Evolutionary conservation across 2,329 filamentous ascomycete species (phyloP), one percentile per base, ranked within the genome.

Genomic region (Microdochium bolleyi): DNA sequence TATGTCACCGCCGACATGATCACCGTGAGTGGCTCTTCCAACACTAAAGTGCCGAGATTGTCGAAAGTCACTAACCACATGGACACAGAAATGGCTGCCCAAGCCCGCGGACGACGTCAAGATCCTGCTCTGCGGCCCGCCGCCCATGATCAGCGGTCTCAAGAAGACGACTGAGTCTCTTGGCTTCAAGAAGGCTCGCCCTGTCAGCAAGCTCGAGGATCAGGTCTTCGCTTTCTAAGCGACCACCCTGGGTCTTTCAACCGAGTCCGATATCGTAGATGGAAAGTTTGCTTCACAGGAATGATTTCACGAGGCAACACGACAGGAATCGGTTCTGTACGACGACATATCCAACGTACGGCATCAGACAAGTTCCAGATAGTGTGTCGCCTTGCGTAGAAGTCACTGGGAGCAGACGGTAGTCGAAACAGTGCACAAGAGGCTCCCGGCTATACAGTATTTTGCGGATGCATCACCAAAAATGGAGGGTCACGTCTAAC

Each of bases 1-100:
- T 99, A 95, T 67, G 92, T 97, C 56, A 97, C 92, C 25, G 79
- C 85, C 44, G 92, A 97, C 58, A 96, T 97, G 88, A 92, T 99
- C 67, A 89, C 89, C 73, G 88, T 89, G 71, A 60, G 78, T 67
- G 62, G 25, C 37, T 24, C 32, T 5, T 24, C 34, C 9, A 27
- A 16, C 44, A 38, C 32, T 22, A 52, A 22, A 16, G 3, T 24
- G 4, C 19, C 5, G 41, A 30, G 13, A 21, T 14, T 32, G 13
- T 14, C 48, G 48, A 57, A 41, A 24, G 22, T 49, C n/a, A 24
- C 63, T 70, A 58, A 70, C 50, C 55, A n/a, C 41, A n/a, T 19
- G 10, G 21, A 5, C 49, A 34, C 60, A 89, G 85, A 82, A 88
- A 78, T 85, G 79, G 70, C 81, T 97, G 52, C 91, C 94, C 54